These are phyloP conservation scores for Heliamphora exappendiculata DNA, from an alignment of 148 eudicot genomes.

Conservation along the genomic window DNA sequence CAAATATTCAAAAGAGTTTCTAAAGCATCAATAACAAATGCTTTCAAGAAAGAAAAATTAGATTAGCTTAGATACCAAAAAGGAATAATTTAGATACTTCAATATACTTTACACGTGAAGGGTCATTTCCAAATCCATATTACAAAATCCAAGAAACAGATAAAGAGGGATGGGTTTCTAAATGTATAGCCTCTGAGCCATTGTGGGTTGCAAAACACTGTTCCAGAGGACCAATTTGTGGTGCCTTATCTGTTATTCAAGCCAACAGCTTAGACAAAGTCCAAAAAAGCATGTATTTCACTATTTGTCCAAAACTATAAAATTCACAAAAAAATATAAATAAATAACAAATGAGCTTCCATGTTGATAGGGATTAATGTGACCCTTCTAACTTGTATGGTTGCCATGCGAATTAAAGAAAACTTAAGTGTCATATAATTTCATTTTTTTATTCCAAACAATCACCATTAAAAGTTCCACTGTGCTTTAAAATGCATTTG, in stretches of 20 bases:
- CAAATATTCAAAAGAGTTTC: background rate
- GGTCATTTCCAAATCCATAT: background rate
- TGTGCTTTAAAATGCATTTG: background rate
- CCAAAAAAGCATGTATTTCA: background rate
- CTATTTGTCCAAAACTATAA: too few species aligned
- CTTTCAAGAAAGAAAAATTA: background rate
- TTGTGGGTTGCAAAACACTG: background rate
- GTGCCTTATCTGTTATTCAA: too few species aligned
- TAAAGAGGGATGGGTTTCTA: background rate
- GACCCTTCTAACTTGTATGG: background rate
- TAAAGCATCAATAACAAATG: background rate
- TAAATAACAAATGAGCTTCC: background rate
- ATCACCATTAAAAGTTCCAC: background rate
- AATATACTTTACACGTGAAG: background rate
- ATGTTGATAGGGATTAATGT: background rate
- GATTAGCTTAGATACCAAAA: background rate
- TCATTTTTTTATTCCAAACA: background rate
- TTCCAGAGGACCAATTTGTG: too few species aligned
- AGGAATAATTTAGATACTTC: background rate
- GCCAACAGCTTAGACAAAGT: background rate
- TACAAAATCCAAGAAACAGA: background rate
- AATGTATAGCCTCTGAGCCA: background rate
- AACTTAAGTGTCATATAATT: background rate
- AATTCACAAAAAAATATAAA: background rate
- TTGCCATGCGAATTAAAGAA: background rate